Evolutionary conservation across 257 asterid species (phyloP).

Genomic region (Solanum rostratum): DNA sequence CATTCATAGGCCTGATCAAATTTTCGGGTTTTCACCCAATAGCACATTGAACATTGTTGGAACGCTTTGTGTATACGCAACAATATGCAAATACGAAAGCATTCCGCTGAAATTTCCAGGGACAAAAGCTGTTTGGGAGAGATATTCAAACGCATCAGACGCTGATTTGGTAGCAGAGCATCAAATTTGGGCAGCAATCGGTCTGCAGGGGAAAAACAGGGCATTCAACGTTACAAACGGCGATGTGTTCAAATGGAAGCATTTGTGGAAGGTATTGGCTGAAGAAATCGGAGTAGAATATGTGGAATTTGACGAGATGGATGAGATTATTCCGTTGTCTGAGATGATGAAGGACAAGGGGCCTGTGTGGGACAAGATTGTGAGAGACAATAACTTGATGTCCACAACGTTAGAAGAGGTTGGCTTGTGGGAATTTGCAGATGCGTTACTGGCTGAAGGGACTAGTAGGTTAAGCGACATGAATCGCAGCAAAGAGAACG

Average conservation of each 20-base stretch:
- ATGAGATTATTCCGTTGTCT: neutral
- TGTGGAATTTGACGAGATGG: neutral
- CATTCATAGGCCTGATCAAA: conserved; percentile 63
- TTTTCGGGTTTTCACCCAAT: conserved; percentile 73
- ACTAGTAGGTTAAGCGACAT: neutral
- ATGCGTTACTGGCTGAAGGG: neutral
- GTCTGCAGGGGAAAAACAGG: conserved; percentile 79
- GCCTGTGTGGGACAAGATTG: conserved; percentile 16
- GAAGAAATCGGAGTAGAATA: conserved; percentile 4
- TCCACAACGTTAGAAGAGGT: conserved; percentile 4
- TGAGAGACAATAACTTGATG: neutral
- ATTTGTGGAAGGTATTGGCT: conserved; percentile 15
- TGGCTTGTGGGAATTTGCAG: conserved; percentile 10
- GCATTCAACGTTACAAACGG: conserved; percentile 84
- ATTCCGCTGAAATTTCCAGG: conserved; percentile 62
- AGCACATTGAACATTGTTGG: conserved; percentile 75
- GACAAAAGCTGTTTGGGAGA: conserved; percentile 56
- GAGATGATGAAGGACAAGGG: conserved; percentile 15
- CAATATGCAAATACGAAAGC: conserved; percentile 75
- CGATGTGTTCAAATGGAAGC: conserved; percentile 46
- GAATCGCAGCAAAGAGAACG: neutral
- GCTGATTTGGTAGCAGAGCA: conserved; percentile 94
- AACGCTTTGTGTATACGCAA: conserved; percentile 65
- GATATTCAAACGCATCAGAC: conserved; percentile 63
- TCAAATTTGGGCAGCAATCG: conserved; percentile 82